Conservation (phyloP, 352 stramenopile species). For the Pythium aristosporum region DNA sequence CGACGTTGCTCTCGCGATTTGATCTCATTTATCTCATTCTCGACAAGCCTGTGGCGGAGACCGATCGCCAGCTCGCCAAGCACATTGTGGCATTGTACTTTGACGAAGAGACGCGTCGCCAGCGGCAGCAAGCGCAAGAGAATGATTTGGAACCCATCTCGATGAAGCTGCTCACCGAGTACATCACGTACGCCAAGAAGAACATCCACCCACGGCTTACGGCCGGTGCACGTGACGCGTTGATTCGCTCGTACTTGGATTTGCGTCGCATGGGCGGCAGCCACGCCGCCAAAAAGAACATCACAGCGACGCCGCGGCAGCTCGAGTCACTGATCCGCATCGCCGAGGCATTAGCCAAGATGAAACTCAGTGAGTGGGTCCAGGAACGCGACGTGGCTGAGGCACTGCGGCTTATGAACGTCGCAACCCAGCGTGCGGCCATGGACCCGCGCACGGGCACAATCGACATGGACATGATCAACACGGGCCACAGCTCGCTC, state of each 20-base stretch:
- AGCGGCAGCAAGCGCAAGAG: conserved; percentile 27
- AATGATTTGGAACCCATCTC: conserved; percentile 56
- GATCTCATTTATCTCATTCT: conserved; percentile 99
- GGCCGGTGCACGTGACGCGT: conserved; percentile 85
- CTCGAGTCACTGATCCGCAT: conserved; percentile 99
- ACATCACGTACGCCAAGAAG: conserved; percentile 96
- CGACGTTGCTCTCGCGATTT: conserved; percentile 97
- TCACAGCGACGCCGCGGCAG: conserved; percentile 97
- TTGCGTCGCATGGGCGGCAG: conserved; percentile 74
- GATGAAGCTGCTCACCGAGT: conserved; percentile 90
- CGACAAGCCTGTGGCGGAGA: conserved; percentile 93
- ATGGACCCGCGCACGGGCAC: conserved; percentile 97
- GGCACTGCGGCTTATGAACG: conserved; percentile 96
- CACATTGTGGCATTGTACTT: conserved; percentile 98
- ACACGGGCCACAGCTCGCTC: conserved; percentile 89
- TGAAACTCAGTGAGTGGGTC: conserved; percentile 86
- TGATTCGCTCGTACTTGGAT: conserved; percentile 95
- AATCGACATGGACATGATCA: conserved; percentile 99
- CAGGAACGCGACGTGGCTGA: conserved; percentile 90
- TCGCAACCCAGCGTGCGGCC: conserved; percentile 95
- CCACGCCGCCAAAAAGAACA: conserved; percentile 89
- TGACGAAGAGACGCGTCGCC: conserved; percentile 70
- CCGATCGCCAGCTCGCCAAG: conserved; percentile 94
- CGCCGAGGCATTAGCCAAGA: conserved; percentile 95
- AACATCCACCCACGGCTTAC: conserved; percentile 91